phyloP scores from a whole-genome alignment of 2,329 filamentous ascomycete species.

The Fusarium palustre region DNA sequence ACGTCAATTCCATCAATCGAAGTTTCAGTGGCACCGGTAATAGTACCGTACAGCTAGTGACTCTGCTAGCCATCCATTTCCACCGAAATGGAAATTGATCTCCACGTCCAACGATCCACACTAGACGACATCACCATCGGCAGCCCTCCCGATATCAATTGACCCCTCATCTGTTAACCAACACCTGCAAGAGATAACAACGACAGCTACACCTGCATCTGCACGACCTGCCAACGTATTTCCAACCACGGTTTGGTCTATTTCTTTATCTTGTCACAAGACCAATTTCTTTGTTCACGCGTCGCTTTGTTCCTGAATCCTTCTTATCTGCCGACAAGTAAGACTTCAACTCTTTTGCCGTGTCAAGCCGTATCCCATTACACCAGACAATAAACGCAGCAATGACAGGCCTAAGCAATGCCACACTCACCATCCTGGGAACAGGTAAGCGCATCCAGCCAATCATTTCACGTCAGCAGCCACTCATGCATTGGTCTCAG shows the following conservation, averaged over 20 bases:
- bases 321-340: constrained; percentile 1
- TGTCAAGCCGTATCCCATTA: background rate
- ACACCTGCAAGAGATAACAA: constrained; percentile 19
- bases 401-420: constrained; percentile 36
- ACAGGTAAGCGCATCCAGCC: constrained; percentile 24
- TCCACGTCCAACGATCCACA: constrained; percentile 7
- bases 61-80: background rate
- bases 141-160: constrained; percentile 13
- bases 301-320: background rate
- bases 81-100: background rate
- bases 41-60: constrained; percentile 20
- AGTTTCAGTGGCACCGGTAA: constrained; percentile 16
- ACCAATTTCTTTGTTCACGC: background rate
- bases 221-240: constrained; percentile 34
- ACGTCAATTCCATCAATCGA: background rate
- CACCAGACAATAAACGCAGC: background rate
- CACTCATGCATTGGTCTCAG: constrained; percentile 17
- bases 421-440: constrained; percentile 45
- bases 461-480: background rate
- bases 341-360: background rate
- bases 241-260: constrained; percentile 30
- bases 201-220: constrained; percentile 18
- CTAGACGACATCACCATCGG: constrained; percentile 16
- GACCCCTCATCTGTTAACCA: constrained; percentile 1
- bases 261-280: constrained; percentile 2